Conservation (phyloP, 1,284 basidiomycete genomes). For the Macrocybe sp. region DNA sequence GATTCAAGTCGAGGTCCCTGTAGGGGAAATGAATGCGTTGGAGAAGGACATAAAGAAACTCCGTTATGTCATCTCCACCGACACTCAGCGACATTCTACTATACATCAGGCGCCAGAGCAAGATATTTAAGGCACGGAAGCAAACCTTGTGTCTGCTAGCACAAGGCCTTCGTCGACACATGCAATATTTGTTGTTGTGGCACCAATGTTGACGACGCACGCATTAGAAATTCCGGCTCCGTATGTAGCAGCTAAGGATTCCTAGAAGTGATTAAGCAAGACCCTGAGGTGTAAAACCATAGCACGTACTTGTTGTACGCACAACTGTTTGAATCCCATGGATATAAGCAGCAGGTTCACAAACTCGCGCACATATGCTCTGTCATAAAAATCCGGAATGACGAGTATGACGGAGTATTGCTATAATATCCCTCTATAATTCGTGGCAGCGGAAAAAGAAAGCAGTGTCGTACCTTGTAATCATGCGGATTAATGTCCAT, state of each 20-base stretch:
- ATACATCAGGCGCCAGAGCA: background rate
- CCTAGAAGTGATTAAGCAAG: constrained; percentile 41
- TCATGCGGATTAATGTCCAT: constrained; percentile 53
- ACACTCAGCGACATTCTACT: constrained; percentile 78
- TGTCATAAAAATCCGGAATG: constrained; percentile 90
- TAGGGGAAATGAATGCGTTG: constrained; percentile 87
- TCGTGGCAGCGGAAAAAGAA: background rate
- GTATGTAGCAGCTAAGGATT: constrained; percentile 91
- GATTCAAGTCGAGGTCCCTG: constrained; percentile 70
- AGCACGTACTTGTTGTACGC: constrained; percentile 75
- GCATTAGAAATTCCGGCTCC: constrained; percentile 93
- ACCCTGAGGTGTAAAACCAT: background rate
- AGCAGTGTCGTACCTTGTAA: constrained; percentile 49
- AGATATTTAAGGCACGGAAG: background rate
- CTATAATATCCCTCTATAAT: constrained; percentile 33
- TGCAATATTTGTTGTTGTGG: constrained; percentile 79
- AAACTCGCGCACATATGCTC: constrained; percentile 79
- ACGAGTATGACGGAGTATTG: constrained; percentile 87
- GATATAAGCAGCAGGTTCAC: constrained; percentile 71
- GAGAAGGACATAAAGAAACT: constrained; percentile 81
- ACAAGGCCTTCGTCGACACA: constrained; percentile 96
- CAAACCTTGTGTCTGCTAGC: constrained; percentile 81
- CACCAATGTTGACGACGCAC: constrained; percentile 94
- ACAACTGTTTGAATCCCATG: constrained; percentile 91
- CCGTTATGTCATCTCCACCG: constrained; percentile 92